These are phyloP conservation scores for Botrytis paeoniae DNA, from an alignment of 2,329 filamentous ascomycete genomes.

Conservation along the genomic window DNA sequence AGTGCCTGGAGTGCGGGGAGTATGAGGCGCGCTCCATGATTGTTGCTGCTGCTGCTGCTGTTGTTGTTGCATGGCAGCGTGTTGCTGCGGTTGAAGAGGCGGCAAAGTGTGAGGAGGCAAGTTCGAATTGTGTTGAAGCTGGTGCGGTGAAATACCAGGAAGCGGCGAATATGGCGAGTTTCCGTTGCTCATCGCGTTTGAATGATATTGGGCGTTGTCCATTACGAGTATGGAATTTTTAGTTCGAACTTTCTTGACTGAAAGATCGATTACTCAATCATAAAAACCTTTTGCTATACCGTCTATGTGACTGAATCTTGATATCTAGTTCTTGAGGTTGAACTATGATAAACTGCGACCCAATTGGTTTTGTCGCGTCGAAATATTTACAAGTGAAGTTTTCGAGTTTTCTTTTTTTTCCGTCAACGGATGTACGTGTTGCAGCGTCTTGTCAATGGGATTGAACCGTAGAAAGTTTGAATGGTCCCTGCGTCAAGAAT, in stretches of 20 bases:
- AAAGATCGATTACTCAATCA: conserved; percentile 13
- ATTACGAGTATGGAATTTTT: conserved; percentile 23
- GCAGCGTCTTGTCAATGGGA: neutral
- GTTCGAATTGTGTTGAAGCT: conserved; percentile 41
- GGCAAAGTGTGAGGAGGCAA: conserved; percentile 54
- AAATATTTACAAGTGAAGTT: neutral
- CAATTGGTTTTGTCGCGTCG: conserved; percentile 10
- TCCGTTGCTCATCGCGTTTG: conserved; percentile 33
- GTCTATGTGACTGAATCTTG: neutral
- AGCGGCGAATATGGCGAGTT: conserved; percentile 34
- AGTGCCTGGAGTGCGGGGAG: conserved; percentile 60
- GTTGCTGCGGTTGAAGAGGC: conserved; percentile 49
- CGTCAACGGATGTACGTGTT: conserved; percentile 6
- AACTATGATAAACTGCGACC: neutral
- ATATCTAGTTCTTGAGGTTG: neutral
- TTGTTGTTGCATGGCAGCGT: conserved; percentile 48
- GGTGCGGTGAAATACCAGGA: conserved; percentile 38
- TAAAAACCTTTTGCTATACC: neutral
- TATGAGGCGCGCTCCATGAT: conserved; percentile 53
- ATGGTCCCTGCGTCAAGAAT: neutral
- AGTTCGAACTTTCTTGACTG: conserved; percentile 4
- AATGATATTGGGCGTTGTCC: conserved; percentile 35
- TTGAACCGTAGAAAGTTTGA: neutral
- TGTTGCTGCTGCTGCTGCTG: conserved; percentile 29
- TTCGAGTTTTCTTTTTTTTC: conserved; percentile 3